Conservation (phyloP, 2,329 filamentous ascomycete genomes). For the Fusarium chaquense region DNA sequence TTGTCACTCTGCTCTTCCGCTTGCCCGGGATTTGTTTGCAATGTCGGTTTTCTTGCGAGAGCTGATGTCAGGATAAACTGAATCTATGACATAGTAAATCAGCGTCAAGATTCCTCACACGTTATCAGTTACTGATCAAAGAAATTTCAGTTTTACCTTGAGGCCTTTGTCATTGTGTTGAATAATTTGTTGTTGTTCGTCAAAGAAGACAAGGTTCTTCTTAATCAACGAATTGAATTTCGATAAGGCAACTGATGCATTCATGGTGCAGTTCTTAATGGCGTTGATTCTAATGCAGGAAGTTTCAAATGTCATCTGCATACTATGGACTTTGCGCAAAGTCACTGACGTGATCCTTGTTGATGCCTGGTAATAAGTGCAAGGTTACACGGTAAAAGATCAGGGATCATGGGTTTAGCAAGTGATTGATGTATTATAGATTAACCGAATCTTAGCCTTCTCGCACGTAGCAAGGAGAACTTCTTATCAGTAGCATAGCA, state of each 20-base stretch:
- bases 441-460: not conserved
- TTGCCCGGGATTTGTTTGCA: accelerated
- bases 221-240: not conserved
- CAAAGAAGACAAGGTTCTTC: not conserved
- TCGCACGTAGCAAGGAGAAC: no score
- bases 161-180: not conserved
- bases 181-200: not conserved
- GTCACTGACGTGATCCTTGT: not conserved
- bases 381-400: not conserved
- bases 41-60: not conserved
- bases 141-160: not conserved
- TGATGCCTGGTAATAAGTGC: not conserved
- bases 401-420: not conserved
- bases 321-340: no score
- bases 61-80: constrained; percentile 6
- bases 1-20: accelerated
- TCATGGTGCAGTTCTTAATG: not conserved
- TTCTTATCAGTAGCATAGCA: no score
- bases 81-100: not conserved
- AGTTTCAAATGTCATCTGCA: no score
- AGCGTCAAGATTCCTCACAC: not conserved
- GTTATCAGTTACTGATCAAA: accelerated
- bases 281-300: no score
- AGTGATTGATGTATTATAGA: not conserved
- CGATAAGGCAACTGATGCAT: not conserved